Conservation (phyloP, 495 filamentous ascomycete species). For the Trichoderma reesei region DNA sequence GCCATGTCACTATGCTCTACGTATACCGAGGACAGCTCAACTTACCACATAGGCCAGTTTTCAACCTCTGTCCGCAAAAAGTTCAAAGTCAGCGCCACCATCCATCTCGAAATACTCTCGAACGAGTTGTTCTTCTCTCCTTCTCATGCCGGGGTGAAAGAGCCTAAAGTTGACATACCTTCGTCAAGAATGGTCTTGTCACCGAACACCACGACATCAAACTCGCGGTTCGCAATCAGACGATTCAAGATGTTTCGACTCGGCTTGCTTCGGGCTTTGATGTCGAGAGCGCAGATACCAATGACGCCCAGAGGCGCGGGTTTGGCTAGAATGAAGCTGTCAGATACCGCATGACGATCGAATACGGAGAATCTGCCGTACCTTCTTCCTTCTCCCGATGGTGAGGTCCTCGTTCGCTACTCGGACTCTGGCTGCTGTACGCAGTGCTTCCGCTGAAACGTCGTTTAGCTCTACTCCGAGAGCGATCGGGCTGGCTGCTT, state of each 20-base stretch:
- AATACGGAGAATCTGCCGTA: background rate
- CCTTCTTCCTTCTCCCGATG: constrained; percentile 39
- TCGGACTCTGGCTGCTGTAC: constrained; percentile 59
- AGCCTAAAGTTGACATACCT: constrained; percentile 34
- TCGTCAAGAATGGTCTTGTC: constrained; percentile 98
- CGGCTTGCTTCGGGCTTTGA: constrained; percentile 93
- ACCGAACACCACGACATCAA: constrained; percentile 93
- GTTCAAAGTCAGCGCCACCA: background rate
- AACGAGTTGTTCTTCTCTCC: background rate
- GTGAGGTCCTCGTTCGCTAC: constrained; percentile 41
- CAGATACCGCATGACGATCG: background rate
- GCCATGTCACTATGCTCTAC: background rate
- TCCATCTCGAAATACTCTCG: background rate
- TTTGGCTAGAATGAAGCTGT: constrained; percentile 16
- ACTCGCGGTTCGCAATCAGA: constrained; percentile 80
- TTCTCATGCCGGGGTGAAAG: background rate
- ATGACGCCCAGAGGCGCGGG: constrained; percentile 51
- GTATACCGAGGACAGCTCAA: constrained; percentile 4
- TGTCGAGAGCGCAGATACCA: constrained; percentile 89
- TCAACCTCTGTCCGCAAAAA: constrained; percentile 42
- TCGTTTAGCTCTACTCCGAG: constrained; percentile 62
- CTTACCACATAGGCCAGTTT: constrained; percentile 60
- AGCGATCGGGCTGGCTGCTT: constrained; percentile 39
- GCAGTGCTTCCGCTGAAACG: constrained; percentile 68
- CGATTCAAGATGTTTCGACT: constrained; percentile 90